Conservation (phyloP, 2,329 filamentous ascomycete species). For the Nothomitra cinnamomea region DNA sequence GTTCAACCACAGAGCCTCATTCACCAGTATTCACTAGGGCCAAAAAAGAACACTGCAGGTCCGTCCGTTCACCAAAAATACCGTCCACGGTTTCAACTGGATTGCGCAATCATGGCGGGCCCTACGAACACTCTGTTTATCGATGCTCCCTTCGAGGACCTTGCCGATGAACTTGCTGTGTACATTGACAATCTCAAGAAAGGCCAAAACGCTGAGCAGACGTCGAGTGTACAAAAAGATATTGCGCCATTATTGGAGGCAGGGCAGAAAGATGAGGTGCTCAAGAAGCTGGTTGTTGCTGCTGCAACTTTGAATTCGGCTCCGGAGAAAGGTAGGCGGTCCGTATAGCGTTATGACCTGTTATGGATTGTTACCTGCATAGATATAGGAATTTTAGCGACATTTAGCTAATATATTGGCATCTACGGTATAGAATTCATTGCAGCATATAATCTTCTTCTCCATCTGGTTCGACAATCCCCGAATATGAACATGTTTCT, state of each 20-base stretch:
- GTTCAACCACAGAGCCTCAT: constrained; percentile 1
- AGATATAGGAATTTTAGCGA: neutral
- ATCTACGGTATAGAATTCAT: constrained; percentile 53
- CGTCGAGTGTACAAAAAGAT: constrained; percentile 37
- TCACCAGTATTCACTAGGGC: neutral
- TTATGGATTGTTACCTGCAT: neutral
- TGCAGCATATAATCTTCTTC: constrained; percentile 88
- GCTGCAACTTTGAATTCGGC: constrained; percentile 63
- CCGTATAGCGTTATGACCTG: no score
- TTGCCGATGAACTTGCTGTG: constrained; percentile 84
- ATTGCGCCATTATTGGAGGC: constrained; percentile 50
- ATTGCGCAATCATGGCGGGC: constrained; percentile 33
- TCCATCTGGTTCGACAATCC: constrained; percentile 80
- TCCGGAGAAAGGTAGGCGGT: constrained; percentile 59
- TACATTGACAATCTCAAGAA: constrained; percentile 77
- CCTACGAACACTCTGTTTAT: constrained; percentile 50
- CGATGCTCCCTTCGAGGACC: constrained; percentile 86
- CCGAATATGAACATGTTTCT: constrained; percentile 74
- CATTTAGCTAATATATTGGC: neutral
- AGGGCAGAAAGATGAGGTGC: constrained; percentile 57
- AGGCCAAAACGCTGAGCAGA: constrained; percentile 21
- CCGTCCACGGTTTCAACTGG: neutral
- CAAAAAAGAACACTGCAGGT: neutral
- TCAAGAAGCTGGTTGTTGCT: constrained; percentile 76
- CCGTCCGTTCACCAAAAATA: neutral